Conservation (phyloP, 2,329 filamentous ascomycete species). For the Aurifilum marmelostoma region DNA sequence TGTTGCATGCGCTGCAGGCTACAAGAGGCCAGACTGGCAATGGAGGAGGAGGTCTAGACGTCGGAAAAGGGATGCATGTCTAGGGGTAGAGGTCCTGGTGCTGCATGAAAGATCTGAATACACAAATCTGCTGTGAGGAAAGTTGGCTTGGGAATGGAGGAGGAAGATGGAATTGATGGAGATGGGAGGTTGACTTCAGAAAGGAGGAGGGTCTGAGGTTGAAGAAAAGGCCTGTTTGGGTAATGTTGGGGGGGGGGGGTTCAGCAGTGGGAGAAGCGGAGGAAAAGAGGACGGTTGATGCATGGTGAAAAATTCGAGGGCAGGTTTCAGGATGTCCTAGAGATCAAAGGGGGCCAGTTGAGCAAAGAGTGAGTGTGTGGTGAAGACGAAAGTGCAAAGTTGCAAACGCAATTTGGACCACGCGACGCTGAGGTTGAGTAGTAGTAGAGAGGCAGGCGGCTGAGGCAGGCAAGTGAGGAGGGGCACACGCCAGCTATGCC, state of each 20-base stretch:
- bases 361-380: neutral
- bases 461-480: neutral
- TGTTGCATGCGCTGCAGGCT: neutral
- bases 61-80: too few relatives aligned
- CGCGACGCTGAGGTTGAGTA: slow-evolving; percentile 9
- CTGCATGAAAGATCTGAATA: too few relatives aligned
- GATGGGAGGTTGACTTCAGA: neutral
- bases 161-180: too few relatives aligned
- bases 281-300: neutral
- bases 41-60: neutral
- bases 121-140: too few relatives aligned
- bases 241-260: neutral
- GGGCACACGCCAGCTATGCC: neutral
- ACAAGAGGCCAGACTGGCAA: neutral
- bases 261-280: neutral
- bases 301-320: neutral
- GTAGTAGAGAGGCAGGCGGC: neutral
- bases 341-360: neutral
- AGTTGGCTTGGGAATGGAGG: too few relatives aligned
- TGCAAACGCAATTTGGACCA: slow-evolving; percentile 5
- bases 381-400: neutral
- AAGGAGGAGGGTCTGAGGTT: neutral
- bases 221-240: neutral
- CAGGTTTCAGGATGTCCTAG: neutral
- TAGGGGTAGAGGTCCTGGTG: too few relatives aligned